phyloP scores from a whole-genome alignment of 805 yeast species.

The Sugiyamaella boreocaroliniensis region DNA sequence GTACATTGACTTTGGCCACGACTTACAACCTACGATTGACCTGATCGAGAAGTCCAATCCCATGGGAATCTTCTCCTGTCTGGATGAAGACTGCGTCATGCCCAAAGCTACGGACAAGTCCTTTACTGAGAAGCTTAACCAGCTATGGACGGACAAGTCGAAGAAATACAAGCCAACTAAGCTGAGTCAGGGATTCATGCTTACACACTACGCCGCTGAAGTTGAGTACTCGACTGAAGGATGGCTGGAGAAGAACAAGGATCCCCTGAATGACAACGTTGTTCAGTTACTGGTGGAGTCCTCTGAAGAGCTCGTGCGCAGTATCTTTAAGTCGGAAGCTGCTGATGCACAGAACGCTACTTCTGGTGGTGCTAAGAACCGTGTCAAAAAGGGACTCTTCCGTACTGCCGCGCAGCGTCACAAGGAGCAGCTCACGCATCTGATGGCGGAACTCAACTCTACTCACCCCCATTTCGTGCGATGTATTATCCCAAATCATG shows the following conservation, averaged over 20 bases:
- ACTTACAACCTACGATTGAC: constrained; percentile 89
- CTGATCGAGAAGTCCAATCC: constrained; percentile 71
- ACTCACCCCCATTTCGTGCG: constrained; percentile 97
- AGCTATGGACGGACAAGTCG: constrained; percentile 51
- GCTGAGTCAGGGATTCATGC: constrained; percentile 66
- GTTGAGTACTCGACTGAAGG: constrained; percentile 91
- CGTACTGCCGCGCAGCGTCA: constrained; percentile 85
- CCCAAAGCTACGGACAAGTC: constrained; percentile 82
- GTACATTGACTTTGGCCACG: constrained; percentile 90
- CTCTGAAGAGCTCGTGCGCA: constrained; percentile 46
- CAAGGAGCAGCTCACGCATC: constrained; percentile 67
- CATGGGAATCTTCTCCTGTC: constrained; percentile 74
- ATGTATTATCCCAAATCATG: constrained; percentile 84
- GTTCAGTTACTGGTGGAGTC: constrained; percentile 56
- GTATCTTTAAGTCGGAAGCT: constrained; percentile 41
- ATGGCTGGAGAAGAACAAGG: constrained; percentile 92
- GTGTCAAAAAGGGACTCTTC: constrained; percentile 38
- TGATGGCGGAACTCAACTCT: constrained; percentile 63
- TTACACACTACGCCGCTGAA: constrained; percentile 91
- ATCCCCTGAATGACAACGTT: constrained; percentile 78
- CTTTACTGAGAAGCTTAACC: constrained; percentile 70
- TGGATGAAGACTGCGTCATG: constrained; percentile 93
- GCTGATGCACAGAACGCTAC: constrained; percentile 21
- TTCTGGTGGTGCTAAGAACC: constrained; percentile 23
- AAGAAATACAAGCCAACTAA: constrained; percentile 66